Percentiles rank a stretch among this genome's conserved stretches.
phyloP scores from a whole-genome alignment of 257 asterid species.

The Solanum paucissectum region DNA sequence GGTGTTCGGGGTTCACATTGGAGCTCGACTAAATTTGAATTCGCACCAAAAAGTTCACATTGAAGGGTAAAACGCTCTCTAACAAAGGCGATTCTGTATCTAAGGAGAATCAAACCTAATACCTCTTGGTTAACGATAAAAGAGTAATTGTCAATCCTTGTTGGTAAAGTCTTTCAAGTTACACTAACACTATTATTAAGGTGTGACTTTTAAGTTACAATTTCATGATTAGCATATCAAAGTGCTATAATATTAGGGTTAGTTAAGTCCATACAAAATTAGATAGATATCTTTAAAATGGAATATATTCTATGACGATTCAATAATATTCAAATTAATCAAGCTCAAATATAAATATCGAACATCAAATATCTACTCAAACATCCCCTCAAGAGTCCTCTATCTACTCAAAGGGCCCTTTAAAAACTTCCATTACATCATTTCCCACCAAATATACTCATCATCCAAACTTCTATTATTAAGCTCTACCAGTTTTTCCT shows the following conservation, averaged over 20 bases:
- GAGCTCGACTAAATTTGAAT: too few relatives aligned
- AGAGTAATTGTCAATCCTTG: accelerated
- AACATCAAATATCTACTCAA: not conserved
- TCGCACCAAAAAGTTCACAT: too few relatives aligned
- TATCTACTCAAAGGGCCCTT: not conserved
- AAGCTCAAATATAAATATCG: too few relatives aligned
- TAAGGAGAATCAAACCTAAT: accelerated
- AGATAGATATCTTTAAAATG: not conserved
- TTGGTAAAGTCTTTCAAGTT: not conserved
- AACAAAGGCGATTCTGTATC: too few relatives aligned
- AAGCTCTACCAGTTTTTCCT: not conserved
- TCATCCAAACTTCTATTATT: not conserved
- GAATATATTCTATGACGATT: too few relatives aligned
- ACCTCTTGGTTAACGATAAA: too few relatives aligned
- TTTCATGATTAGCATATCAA: not conserved
- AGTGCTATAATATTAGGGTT: not conserved
- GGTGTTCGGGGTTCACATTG: too few relatives aligned
- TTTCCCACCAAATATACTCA: not conserved
- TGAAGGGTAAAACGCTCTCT: too few relatives aligned
- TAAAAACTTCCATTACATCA: not conserved
- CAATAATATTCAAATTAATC: too few relatives aligned
- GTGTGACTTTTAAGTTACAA: not conserved
- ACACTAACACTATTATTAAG: not conserved
- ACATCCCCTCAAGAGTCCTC: not conserved
- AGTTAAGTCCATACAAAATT: not conserved